phyloP scores from a whole-genome alignment of 345 rosid species.

The Dimocarpus longan region DNA sequence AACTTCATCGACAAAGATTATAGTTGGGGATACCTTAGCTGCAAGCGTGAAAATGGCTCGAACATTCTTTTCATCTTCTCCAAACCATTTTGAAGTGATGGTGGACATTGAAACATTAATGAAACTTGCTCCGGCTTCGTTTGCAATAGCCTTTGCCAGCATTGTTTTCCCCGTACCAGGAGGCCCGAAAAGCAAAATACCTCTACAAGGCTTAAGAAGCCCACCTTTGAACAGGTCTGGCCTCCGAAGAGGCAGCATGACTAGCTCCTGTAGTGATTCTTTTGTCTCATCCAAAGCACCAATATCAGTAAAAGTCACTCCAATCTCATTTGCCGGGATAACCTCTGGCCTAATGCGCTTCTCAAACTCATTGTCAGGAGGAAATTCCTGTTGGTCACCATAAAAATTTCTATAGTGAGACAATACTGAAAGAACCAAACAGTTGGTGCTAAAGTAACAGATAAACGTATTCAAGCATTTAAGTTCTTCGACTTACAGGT shows the following conservation, averaged over 20 bases:
- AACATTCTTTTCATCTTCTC: slow-evolving; percentile 98
- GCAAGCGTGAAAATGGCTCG: slow-evolving; percentile 91
- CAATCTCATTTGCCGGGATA: slow-evolving; percentile 90
- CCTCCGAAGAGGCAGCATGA: slow-evolving; percentile 96
- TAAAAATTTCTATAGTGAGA: slow-evolving; percentile 15
- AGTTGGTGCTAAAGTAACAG: background rate
- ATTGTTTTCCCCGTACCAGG: slow-evolving; percentile 99
- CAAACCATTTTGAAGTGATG: slow-evolving; percentile 98
- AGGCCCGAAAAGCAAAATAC: slow-evolving; percentile 93
- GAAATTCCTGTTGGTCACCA: slow-evolving; percentile 59
- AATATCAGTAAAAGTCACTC: slow-evolving; percentile 93
- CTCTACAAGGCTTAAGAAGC: slow-evolving; percentile 95
- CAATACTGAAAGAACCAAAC: slow-evolving; percentile 5
- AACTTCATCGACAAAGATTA: slow-evolving; percentile 95
- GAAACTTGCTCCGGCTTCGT: slow-evolving; percentile 99
- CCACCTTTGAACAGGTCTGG: slow-evolving; percentile 98
- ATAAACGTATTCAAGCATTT: background rate
- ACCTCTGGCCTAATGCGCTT: slow-evolving; percentile 98
- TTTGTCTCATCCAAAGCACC: slow-evolving; percentile 90
- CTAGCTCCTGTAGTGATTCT: slow-evolving; percentile 95
- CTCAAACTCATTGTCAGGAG: slow-evolving; percentile 95
- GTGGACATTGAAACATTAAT: slow-evolving; percentile 99
- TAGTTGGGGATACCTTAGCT: slow-evolving; percentile 95
- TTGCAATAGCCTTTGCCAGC: slow-evolving; percentile 98
- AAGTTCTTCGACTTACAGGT: slow-evolving; percentile 43